Conservation (phyloP, 164 flowering plant species). For the Liriodendron chinense region DNA sequence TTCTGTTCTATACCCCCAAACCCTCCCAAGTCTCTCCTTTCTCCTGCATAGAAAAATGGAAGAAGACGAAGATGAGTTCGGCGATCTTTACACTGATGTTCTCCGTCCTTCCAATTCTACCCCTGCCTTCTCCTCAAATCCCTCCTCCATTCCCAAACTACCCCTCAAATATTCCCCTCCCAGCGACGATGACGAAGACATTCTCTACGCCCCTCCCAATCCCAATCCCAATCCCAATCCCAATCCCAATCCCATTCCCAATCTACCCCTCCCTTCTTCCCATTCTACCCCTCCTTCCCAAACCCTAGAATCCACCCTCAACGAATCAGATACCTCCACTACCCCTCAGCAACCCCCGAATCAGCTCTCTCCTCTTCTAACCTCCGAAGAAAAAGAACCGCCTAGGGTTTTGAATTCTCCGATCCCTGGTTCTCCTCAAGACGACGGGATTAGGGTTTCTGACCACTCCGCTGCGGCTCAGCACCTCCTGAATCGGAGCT, state of each 20-base stretch:
- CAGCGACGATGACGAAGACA: constrained; percentile 17
- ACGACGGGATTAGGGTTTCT: neutral
- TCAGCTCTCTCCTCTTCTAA: neutral
- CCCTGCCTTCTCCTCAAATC: constrained; percentile 13
- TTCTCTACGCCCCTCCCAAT: constrained; percentile 6
- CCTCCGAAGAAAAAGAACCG: neutral
- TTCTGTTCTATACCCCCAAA: no score
- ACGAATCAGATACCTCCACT: neutral
- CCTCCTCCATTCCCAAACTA: neutral
- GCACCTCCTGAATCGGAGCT: neutral
- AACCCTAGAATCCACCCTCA: neutral
- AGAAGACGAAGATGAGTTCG: constrained; percentile 96
- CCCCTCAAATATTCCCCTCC: constrained; percentile 6
- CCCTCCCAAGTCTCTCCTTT: no score
- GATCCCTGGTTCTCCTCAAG: neutral
- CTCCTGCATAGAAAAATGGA: neutral
- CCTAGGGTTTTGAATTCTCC: neutral
- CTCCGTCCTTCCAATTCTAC: constrained; percentile 32
- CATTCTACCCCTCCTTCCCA: constrained; percentile 2
- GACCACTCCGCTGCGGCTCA: neutral
- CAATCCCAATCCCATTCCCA: neutral
- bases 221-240: neutral
- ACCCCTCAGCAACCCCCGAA: neutral
- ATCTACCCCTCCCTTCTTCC: constrained; percentile 1
- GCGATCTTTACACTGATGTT: constrained; percentile 96